Conservation (phyloP, 805 yeast genomes). For the Candida ipomoeae region DNA sequence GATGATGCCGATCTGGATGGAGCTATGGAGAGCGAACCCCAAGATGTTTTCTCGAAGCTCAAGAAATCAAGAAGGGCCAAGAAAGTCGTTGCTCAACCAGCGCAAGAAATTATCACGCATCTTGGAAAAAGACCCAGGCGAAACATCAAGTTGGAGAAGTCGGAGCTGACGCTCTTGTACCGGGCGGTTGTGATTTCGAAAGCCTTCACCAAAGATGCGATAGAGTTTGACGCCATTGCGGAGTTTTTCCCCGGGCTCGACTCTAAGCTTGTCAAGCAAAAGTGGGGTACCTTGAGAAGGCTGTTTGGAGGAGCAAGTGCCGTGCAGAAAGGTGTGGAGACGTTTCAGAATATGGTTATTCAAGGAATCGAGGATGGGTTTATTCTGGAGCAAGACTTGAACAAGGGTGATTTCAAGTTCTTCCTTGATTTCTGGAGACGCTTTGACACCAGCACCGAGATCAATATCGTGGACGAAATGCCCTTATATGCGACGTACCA, state of each 20-base stretch:
- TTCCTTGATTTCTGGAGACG: constrained; percentile 66
- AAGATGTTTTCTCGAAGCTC: constrained; percentile 9
- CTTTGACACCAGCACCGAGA: constrained; percentile 35
- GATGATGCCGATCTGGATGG: constrained; percentile 5
- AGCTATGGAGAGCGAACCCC: not conserved
- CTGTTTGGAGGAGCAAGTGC: constrained; percentile 42
- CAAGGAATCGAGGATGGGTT: constrained; percentile 54
- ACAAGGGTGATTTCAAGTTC: constrained; percentile 45
- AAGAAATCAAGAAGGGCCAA: constrained; percentile 15
- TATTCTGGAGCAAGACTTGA: constrained; percentile 47
- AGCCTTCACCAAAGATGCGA: constrained; percentile 50
- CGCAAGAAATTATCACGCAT: constrained; percentile 3
- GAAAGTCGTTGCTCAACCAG: constrained; percentile 9
- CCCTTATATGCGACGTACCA: constrained; percentile 40
- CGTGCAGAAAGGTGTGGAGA: constrained; percentile 56
- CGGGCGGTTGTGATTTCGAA: constrained; percentile 66
- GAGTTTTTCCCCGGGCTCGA: constrained; percentile 40
- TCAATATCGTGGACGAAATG: constrained; percentile 26
- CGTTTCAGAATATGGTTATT: constrained; percentile 66
- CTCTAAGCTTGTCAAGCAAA: constrained; percentile 47
- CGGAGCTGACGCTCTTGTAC: constrained; percentile 53
- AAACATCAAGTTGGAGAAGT: constrained; percentile 29
- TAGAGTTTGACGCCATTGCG: constrained; percentile 64
- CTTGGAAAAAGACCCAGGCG: constrained; percentile 14
- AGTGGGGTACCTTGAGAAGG: constrained; percentile 68